phyloP scores from a whole-genome alignment of 1,284 basidiomycete genomes.

The Golubevia pallescens region DNA sequence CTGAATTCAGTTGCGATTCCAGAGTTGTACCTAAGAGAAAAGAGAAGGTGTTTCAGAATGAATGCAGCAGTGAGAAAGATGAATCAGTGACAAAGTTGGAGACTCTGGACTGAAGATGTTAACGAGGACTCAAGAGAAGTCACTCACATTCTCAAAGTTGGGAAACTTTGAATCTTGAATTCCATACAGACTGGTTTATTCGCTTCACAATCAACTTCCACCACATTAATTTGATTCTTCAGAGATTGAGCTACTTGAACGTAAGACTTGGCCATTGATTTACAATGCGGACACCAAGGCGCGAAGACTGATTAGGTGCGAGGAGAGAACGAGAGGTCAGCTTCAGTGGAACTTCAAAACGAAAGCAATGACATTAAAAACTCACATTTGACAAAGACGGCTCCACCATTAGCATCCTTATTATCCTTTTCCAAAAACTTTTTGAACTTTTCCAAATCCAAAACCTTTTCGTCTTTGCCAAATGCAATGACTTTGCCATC shows the following conservation, averaged over 20 bases:
- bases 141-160: conserved; percentile 37
- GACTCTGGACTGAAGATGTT: too few species aligned
- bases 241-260: conserved; percentile 32
- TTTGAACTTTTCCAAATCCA: conserved; percentile 28
- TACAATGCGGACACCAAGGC: conserved; percentile 62
- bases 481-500: conserved; percentile 39
- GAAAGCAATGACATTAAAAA: background rate
- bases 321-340: background rate
- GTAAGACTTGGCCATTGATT: conserved; percentile 49
- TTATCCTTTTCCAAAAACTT: conserved; percentile 32
- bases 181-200: conserved; percentile 29
- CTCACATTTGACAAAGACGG: conserved; percentile 55
- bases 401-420: conserved; percentile 24
- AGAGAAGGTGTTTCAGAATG: too few species aligned
- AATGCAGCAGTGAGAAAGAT: too few species aligned
- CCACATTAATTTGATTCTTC: conserved; percentile 44
- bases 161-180: conserved; percentile 39
- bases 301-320: conserved; percentile 28
- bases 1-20: conserved; percentile 39
- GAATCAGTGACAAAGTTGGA: too few species aligned
- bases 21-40: conserved; percentile 32
- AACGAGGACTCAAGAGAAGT: too few species aligned
- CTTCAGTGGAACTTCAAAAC: background rate
- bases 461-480: conserved; percentile 28
- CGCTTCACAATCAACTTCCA: conserved; percentile 56